phyloP scores from a whole-genome alignment of 176 grass and related monocot species.

The Alloteropsis semialata region DNA sequence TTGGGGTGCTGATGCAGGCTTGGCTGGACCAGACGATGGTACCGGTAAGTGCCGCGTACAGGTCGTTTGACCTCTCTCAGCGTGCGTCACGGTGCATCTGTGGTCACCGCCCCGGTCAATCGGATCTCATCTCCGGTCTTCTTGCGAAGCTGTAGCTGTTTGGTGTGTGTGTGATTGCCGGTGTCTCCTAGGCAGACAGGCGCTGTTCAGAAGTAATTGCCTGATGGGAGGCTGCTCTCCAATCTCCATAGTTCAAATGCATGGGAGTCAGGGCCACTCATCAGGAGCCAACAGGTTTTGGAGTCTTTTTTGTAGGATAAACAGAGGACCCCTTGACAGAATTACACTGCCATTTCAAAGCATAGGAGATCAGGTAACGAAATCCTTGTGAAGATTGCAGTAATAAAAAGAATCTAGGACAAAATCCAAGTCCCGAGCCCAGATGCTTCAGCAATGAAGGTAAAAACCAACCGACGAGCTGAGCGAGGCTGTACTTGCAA shows the following conservation, averaged over 20 bases:
- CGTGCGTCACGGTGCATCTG: not conserved
- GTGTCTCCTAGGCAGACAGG: not conserved
- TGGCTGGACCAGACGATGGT: not conserved
- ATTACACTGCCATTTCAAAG: too few species aligned
- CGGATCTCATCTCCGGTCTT: not conserved
- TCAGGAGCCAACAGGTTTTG: not conserved
- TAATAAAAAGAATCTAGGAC: not conserved
- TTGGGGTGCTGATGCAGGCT: too few species aligned
- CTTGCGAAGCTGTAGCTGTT: not conserved
- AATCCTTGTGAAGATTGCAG: not conserved
- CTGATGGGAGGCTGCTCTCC: not conserved
- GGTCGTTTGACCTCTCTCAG: not conserved
- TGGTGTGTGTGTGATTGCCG: not conserved
- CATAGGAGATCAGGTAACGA: not conserved
- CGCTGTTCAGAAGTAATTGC: not conserved
- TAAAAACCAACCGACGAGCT: not conserved
- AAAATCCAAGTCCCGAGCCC: not conserved
- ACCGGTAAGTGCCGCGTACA: not conserved
- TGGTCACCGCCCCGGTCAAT: constrained; percentile 10
- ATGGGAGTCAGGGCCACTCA: not conserved
- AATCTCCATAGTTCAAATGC: not conserved
- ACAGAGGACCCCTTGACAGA: not conserved
- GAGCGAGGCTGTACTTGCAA: constrained; percentile 5
- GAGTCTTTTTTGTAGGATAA: not conserved
- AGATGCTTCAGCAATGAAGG: not conserved